Evolutionary conservation across 805 yeast species (phyloP).

Genomic region (Cyberlindnera veronae): DNA sequence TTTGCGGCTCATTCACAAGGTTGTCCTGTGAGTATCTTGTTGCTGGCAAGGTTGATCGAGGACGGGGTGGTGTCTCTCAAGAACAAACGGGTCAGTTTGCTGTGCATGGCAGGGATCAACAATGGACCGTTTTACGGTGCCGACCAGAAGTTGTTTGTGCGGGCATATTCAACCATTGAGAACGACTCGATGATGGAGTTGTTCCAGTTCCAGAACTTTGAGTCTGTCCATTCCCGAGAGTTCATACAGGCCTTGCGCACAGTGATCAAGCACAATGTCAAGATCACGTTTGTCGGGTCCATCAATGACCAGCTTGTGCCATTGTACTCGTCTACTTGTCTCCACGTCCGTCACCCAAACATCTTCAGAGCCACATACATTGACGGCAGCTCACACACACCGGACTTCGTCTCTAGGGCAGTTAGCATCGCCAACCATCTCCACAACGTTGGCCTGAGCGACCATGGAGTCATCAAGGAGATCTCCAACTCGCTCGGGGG

Average conservation of each 20-base stretch:
- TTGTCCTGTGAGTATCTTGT: slow-evolving; percentile 80
- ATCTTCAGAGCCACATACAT: slow-evolving; percentile 85
- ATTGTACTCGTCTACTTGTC: slow-evolving; percentile 78
- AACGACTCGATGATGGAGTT: slow-evolving; percentile 81
- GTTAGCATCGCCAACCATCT: slow-evolving; percentile 71
- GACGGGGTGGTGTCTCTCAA: slow-evolving; percentile 42
- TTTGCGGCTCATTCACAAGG: slow-evolving; percentile 97
- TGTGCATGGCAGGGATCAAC: slow-evolving; percentile 95
- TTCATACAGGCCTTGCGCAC: slow-evolving; percentile 64
- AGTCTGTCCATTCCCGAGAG: slow-evolving; percentile 66
- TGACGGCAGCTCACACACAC: slow-evolving; percentile 77
- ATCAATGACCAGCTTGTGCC: slow-evolving; percentile 95
- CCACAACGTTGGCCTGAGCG: slow-evolving; percentile 74
- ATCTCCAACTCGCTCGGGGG: slow-evolving; percentile 80
- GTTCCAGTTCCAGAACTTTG: slow-evolving; percentile 81
- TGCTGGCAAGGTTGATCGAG: slow-evolving; percentile 70
- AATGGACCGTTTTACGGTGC: slow-evolving; percentile 92
- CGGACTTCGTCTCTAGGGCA: slow-evolving; percentile 71
- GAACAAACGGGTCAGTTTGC: slow-evolving; percentile 51
- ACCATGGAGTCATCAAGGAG: slow-evolving; percentile 83
- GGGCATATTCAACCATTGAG: slow-evolving; percentile 89
- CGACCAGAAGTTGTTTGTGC: slow-evolving; percentile 77
- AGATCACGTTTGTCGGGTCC: slow-evolving; percentile 80
- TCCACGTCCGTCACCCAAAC: slow-evolving; percentile 84
- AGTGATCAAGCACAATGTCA: slow-evolving; percentile 66